Evolutionary conservation across 208 protist species (phyloP).

Genomic region (Leishmania lainsoni): DNA sequence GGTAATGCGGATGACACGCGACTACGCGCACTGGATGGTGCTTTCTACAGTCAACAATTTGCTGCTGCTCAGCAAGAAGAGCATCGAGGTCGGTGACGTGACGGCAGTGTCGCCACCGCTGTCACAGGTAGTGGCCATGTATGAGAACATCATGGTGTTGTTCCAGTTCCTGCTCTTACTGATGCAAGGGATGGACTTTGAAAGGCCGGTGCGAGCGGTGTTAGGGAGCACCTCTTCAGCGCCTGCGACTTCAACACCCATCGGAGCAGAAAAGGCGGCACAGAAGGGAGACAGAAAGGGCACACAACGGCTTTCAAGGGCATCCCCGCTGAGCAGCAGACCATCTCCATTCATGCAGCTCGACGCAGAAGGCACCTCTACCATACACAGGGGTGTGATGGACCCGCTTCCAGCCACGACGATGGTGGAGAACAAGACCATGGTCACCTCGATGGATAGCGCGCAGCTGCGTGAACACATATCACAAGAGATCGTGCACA

Average conservation of each 20-base stretch:
- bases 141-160: constrained; percentile 69
- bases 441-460: background rate
- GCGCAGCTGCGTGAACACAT: constrained; percentile 29
- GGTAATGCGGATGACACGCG: constrained; percentile 40
- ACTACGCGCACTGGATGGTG: constrained; percentile 59
- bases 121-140: constrained; percentile 52
- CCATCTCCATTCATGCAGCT: background rate
- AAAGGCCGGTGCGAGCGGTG: constrained; percentile 2
- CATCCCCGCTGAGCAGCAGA: background rate
- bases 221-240: background rate
- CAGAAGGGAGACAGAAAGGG: background rate
- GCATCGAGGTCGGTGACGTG: constrained; percentile 6
- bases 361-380: too few species aligned
- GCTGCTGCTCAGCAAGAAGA: constrained; percentile 47
- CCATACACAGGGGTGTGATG: background rate
- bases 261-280: background rate
- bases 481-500: constrained; percentile 28
- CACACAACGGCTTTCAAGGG: background rate
- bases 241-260: background rate
- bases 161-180: constrained; percentile 38
- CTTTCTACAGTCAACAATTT: constrained; percentile 48
- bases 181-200: constrained; percentile 29
- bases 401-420: background rate
- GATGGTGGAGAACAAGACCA: background rate
- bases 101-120: constrained; percentile 11